Evolutionary conservation across 1,139 yeast genomes (phyloP), one percentile per base, ranked within the genome.

Genomic region (Groenewaldozyma sp.): DNA sequence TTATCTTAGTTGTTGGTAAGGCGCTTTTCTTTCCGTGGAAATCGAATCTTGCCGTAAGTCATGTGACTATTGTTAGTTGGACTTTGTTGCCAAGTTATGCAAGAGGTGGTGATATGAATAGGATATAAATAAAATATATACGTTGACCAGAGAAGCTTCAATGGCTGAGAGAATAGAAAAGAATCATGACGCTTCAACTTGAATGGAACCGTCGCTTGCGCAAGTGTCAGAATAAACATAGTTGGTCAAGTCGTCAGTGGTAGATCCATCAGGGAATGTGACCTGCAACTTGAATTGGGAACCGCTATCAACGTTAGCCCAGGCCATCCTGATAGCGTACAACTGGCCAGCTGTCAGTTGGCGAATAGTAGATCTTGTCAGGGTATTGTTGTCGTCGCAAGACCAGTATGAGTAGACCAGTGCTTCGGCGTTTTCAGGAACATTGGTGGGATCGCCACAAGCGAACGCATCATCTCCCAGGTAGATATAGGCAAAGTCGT

Each of bases 331-430:
- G 31, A 27, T 13, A 11, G 6, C 11, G 14, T 27, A 27, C 17
- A 27, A 27, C 14, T 27, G 17, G 17, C 31, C 31, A 10, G 11
- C 31, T 6, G 11, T 13, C 17, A 27, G 31, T n/a, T 5, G 5
- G 14, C 14, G 31, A 6, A 13, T 5, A 6, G 17, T 13, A 27
- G 7, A 6, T n/a, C 31, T 27, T 11, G 11, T 17, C 7, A n/a
- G 31, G 6, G 14, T 17, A 5, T 9, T 27, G 17, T 27, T 9
- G 17, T 27, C 31, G 17, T 27, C 17, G 17, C 31, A 27, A 27
- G 11, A 6, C 31, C 31, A 27, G 31, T 27, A 27, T 27, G 31
- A 27, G 17, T 27, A 27, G 17, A 27, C 31, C 11, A 27, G 31
- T 11, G 31, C 11, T 10, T 9, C 6, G 31, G 31, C 31, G 17